Base-by-base conservation (phyloP, 1,139 yeast genomes). In the Nematodospora anomalae region DNA sequence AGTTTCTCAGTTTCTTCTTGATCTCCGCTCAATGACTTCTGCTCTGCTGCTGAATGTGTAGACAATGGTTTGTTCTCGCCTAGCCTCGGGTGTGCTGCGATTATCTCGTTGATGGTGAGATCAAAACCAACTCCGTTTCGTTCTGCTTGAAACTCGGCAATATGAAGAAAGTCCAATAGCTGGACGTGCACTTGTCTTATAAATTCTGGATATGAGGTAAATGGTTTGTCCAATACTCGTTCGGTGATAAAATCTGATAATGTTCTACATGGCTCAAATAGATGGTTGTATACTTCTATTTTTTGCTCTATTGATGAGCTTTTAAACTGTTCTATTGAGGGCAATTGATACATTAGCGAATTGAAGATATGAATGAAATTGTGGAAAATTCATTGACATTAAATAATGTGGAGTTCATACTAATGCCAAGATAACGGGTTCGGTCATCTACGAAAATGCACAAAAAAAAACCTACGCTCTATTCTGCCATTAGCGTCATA, bases 51-150 rank as follows among this genome's bases (percentile, higher is more conserved):
- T 2, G 95, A 84, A 51, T 84, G 92, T 4, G 60, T 65, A 6
- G 94, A 83, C 23, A 83, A 62, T 15, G 60, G 55, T 16, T 61
- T 57, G 32, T 66, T 46, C 45, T 71, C 88, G 1, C 90, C 97
- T 20, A 89, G 67, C 40, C 96, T 68, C n/a, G 97, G 97, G 60
- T 89, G 97, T 0, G 96, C 95, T 1, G 87, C 80, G 13, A 89
- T 75, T 38, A 83, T 82, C 30, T 71, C 62, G 34, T 71, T 52
- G 6, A 77, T 56, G 15, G 59, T 53, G 1, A 64, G 62, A 26
- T 70, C 58, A 3, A 58, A 42, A 1, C 51, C 45, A 4, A 18
- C 18, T 2, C 44, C 45, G 3, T 41, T 25, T 45, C 53, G 34
- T 34, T 45, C 27, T 34, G 55, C 43, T 44, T 56, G 42, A 42